Percentiles rank a stretch among this genome's conserved stretches.
Conservation (phyloP, 2,329 filamentous ascomycete genomes). For the Aspergillus floridensis region DNA sequence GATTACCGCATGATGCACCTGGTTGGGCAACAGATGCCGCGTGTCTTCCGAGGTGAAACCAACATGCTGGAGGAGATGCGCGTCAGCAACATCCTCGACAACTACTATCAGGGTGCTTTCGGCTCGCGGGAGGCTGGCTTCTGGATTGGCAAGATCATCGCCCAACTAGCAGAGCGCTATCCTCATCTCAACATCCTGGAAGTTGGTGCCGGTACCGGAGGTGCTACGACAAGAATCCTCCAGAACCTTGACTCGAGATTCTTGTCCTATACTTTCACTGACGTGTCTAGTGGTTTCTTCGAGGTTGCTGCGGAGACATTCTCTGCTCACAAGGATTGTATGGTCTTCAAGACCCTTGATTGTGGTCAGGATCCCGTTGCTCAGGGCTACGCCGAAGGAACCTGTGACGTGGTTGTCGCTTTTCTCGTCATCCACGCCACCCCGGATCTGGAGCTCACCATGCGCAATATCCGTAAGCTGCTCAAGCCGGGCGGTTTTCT, state of each 20-base stretch:
- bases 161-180: background rate
- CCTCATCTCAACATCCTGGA: slow-evolving; percentile 6
- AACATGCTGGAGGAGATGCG: background rate
- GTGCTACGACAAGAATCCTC: no score
- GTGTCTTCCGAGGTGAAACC: no score
- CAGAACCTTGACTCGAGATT: no score
- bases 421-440: slow-evolving; percentile 44
- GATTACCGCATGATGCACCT: no score
- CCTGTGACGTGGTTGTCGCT: slow-evolving; percentile 39
- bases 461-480: slow-evolving; percentile 32
- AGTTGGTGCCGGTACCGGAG: background rate
- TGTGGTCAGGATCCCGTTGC: slow-evolving; percentile 26
- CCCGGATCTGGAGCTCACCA: slow-evolving; percentile 18
- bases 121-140: background rate
- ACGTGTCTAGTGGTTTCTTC: background rate
- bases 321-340: slow-evolving; percentile 16
- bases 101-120: background rate
- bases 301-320: slow-evolving; percentile 22
- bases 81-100: background rate
- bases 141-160: background rate
- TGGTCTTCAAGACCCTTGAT: slow-evolving; percentile 34
- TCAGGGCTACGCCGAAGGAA: slow-evolving; percentile 33
- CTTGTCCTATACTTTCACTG: background rate
- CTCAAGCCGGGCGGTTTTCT: slow-evolving; percentile 43
- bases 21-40: no score